A percentile compares a stretch with the other conserved stretches of the same genome.
Evolutionary conservation across 495 filamentous ascomycete species (phyloP).

Genomic region (Chaetomidium leptoderma): DNA sequence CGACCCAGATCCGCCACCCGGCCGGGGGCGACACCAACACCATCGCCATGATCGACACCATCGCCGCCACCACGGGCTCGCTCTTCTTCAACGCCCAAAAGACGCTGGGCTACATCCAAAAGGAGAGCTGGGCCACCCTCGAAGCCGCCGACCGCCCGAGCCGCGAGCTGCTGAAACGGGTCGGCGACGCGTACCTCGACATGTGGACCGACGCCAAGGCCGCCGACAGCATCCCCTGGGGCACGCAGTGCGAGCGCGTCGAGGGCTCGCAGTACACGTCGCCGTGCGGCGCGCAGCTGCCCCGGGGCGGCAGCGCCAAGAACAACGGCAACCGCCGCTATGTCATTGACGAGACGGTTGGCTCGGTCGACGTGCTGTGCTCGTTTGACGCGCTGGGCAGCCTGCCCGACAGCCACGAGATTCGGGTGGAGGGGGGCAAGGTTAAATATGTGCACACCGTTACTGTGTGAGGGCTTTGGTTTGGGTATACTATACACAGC

Average conservation of each 20-base stretch:
- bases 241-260: conserved; percentile 45
- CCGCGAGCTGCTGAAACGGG: conserved; percentile 40
- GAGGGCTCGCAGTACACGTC: conserved; percentile 39
- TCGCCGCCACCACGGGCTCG: conserved; percentile 45
- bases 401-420: conserved; percentile 47
- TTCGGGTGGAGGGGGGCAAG: conserved; percentile 41
- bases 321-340: conserved; percentile 43
- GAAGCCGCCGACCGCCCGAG: conserved; percentile 22
- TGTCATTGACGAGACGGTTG: conserved; percentile 48
- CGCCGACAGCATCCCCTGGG: conserved; percentile 44
- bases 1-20: conserved; percentile 42
- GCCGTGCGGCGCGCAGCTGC: conserved; percentile 39
- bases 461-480: conserved; percentile 26
- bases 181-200: conserved; percentile 46
- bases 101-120: conserved; percentile 40
- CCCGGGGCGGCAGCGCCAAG: conserved; percentile 38
- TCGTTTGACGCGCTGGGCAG: conserved; percentile 44
- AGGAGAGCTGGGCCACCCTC: conserved; percentile 40
- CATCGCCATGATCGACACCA: conserved; percentile 42
- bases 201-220: conserved; percentile 48
- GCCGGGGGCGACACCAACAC: conserved; percentile 26
- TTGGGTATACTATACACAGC: no score
- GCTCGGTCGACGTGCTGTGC: conserved; percentile 46
- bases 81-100: conserved; percentile 46
- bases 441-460: conserved; percentile 47